Evolutionary conservation across 2,329 filamentous ascomycete species (phyloP), one percentile per base, ranked within the genome.

Genomic region (Calonectria crousiana): DNA sequence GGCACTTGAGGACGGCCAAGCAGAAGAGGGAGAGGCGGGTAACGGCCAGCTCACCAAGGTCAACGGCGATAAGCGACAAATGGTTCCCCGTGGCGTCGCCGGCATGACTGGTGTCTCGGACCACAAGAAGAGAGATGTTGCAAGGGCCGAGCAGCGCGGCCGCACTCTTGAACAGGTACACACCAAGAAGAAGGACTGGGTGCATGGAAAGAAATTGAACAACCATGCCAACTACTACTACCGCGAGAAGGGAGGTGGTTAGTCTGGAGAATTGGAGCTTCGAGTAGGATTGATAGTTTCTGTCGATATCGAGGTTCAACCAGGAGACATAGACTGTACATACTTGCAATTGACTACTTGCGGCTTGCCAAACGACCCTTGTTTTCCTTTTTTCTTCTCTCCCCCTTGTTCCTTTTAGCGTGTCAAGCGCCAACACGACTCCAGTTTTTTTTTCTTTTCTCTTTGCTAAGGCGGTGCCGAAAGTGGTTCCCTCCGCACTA

Each of bases 61-160:
- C 49, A 84, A 85, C 66, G 83, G 85, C 67, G 86, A 86, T 74
- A 88, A 89, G 74, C 88, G 90, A 53, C 89, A 90, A 23, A 83
- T 94, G 28, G 87, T 93, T 56, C 92, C 89, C 67, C 92, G 95
- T 75, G 93, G 92, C 26, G 92, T 95, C 76, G 93, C 90, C 36
- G 95, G 95, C 53, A 94, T 98, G 93, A 82, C 92, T 58, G 94
- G 95, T 56, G 94, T 95, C 9, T 92, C 91, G 8, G 93, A 93
- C n/a, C 88, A 90, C 73, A 94, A 95, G 88, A 96, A 93, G 87
- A 90, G 90, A 67, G 91, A 93, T 76, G 91, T 94, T 23, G 85
- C 87, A 28, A 90, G 90, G 60, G 89, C 90, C 11, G 94, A 96
- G 85, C 92, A 93, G 84, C 91, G 93, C 80, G 92, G 93, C 71